Conservation (phyloP, 352 stramenopile genomes). For the Globisporangium acanthophoron region DNA sequence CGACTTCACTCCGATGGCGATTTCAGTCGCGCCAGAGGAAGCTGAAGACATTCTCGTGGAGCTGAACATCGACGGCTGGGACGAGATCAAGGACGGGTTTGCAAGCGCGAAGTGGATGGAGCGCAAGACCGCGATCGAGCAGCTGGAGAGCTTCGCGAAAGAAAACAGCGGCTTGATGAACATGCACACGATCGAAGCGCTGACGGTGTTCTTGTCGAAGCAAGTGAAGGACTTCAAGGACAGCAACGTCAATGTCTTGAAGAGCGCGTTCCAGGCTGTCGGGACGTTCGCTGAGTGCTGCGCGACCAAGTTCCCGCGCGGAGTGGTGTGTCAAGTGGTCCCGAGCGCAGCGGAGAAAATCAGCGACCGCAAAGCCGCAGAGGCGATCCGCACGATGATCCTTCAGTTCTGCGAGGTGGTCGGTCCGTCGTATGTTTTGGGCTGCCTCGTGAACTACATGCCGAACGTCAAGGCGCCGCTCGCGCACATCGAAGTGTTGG, state of each 20-base stretch:
- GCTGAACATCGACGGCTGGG: conserved; percentile 58
- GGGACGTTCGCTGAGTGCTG: conserved; percentile 60
- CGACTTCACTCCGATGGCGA: conserved; percentile 61
- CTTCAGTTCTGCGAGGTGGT: conserved; percentile 71
- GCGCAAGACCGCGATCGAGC: conserved; percentile 71
- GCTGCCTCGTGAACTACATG: conserved; percentile 74
- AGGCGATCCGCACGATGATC: conserved; percentile 67
- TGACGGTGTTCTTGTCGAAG: conserved; percentile 66
- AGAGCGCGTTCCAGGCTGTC: conserved; percentile 79
- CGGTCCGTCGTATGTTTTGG: conserved; percentile 66
- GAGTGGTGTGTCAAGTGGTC: conserved; percentile 66
- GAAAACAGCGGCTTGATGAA: conserved; percentile 47
- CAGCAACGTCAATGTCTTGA: conserved; percentile 87
- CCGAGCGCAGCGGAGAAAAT: conserved; percentile 79
- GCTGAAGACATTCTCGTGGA: conserved; percentile 52
- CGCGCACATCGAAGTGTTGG: conserved; percentile 65
- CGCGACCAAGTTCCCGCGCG: conserved; percentile 57
- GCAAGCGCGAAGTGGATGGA: conserved; percentile 79
- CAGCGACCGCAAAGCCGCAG: conserved; percentile 70
- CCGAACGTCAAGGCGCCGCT: conserved; percentile 73
- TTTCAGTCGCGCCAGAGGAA: conserved; percentile 63
- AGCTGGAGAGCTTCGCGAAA: conserved; percentile 52
- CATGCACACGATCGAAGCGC: conserved; percentile 60
- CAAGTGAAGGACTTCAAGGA: conserved; percentile 87
- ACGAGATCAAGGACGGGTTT: conserved; percentile 49